Evolutionary conservation across 768 basidiomycete genomes (phyloP).

Genomic region (Pulveroboletus frians): DNA sequence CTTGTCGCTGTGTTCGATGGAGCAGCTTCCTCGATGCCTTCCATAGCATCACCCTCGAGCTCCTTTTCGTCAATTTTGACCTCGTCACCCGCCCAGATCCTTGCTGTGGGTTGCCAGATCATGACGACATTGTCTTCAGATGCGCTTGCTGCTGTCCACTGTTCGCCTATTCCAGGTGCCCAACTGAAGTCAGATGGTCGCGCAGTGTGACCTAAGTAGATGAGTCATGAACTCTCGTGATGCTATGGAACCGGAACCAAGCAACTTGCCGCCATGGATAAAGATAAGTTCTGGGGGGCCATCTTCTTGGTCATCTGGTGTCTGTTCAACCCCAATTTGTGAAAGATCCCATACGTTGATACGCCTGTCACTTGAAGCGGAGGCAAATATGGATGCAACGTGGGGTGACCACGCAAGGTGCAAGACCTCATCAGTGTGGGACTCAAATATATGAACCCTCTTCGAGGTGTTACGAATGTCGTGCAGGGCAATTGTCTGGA

Average conservation of each 20-base stretch:
- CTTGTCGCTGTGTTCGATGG: constrained; percentile 15
- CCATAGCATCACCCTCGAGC: constrained; percentile 75
- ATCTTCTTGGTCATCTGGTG: constrained; percentile 97
- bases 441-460: constrained; percentile 86
- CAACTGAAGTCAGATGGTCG: constrained; percentile 93
- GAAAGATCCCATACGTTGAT: constrained; percentile 94
- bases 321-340: constrained; percentile 91
- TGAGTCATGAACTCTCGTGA: constrained; percentile 1
- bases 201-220: constrained; percentile 68
- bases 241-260: not conserved
- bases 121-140: constrained; percentile 97
- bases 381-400: constrained; percentile 87
- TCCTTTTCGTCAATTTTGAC: constrained; percentile 82
- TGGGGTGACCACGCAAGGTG: constrained; percentile 96
- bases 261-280: constrained; percentile 79
- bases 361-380: constrained; percentile 88
- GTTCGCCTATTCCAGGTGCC: constrained; percentile 79
- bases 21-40: constrained; percentile 52
- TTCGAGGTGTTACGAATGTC: constrained; percentile 73
- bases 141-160: constrained; percentile 82
- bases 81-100: constrained; percentile 88
- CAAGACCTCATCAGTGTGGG: constrained; percentile 91
- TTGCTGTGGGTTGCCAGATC: constrained; percentile 96
- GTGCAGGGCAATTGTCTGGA: constrained; percentile 81
- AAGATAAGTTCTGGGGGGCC: constrained; percentile 96